phyloP scores from a whole-genome alignment of 2,329 filamentous ascomycete genomes.

The Aschersonia sp. region DNA sequence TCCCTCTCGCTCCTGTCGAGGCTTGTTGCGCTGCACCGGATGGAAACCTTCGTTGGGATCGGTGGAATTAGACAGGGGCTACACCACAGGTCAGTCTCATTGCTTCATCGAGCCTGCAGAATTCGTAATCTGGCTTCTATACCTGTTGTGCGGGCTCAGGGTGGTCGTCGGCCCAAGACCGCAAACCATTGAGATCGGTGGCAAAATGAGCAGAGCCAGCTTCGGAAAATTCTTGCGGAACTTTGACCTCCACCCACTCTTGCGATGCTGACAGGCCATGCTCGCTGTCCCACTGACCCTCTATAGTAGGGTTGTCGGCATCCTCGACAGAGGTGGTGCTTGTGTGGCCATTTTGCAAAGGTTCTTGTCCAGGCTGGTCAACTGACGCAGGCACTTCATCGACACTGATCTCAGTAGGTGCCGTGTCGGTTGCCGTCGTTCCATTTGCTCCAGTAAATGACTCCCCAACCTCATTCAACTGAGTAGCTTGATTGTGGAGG shows the following conservation, averaged over 20 bases:
- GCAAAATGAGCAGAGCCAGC: constrained; percentile 24
- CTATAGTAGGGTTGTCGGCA: constrained; percentile 46
- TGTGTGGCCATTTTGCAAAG: constrained; percentile 22
- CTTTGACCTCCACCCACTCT: constrained; percentile 59
- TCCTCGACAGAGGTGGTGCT: constrained; percentile 37
- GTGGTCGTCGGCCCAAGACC: constrained; percentile 76
- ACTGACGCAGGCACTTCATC: constrained; percentile 26
- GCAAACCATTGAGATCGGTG: constrained; percentile 23
- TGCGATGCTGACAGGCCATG: constrained; percentile 33
- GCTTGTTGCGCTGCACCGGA: constrained; percentile 50
- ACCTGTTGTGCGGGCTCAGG: constrained; percentile 37
- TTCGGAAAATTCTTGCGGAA: constrained; percentile 58
- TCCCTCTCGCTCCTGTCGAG: constrained; percentile 37
- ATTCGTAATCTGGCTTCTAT: constrained; percentile 7
- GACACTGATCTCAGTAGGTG: constrained; percentile 51
- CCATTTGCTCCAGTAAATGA: constrained; percentile 38
- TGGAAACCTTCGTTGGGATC: constrained; percentile 55
- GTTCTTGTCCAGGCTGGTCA: constrained; percentile 24
- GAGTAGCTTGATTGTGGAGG: constrained; percentile 16
- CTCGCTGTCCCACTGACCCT: constrained; percentile 48
- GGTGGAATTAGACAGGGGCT: constrained; percentile 21
- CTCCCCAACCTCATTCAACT: constrained; percentile 17
- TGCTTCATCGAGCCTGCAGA: not conserved
- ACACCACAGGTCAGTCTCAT: not conserved
- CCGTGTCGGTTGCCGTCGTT: constrained; percentile 49